phyloP scores from a whole-genome alignment of 176 grass and related monocot species.

The Tillandsia leiboldiana region DNA sequence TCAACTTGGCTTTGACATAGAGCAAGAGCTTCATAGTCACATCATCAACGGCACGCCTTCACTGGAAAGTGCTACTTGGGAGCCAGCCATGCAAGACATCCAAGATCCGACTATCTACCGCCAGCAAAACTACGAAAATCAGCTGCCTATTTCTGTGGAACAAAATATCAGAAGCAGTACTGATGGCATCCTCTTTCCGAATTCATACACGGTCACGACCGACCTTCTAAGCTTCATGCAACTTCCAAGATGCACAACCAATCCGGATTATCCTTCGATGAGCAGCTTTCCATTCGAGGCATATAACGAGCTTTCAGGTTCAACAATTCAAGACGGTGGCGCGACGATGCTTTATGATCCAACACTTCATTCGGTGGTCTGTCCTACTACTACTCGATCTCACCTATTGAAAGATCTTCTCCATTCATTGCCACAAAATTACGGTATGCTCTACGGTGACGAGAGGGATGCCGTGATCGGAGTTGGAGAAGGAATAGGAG shows the following conservation, averaged over 20 bases:
- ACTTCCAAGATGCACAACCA: constrained; percentile 34
- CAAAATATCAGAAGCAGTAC: constrained; percentile 26
- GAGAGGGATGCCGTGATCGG: constrained; percentile 54
- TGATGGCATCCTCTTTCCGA: constrained; percentile 28
- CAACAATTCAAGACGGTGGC: constrained; percentile 32
- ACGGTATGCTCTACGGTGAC: constrained; percentile 49
- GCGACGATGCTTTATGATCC: constrained; percentile 35
- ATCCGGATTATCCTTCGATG: constrained; percentile 14
- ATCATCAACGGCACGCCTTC: constrained; percentile 26
- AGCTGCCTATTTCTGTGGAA: constrained; percentile 27
- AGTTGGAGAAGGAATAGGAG: constrained; percentile 27
- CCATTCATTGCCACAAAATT: constrained; percentile 57
- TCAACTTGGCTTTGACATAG: constrained; percentile 30
- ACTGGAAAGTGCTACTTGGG: constrained; percentile 42
- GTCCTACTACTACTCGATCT: constrained; percentile 40
- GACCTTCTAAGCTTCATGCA: constrained; percentile 62
- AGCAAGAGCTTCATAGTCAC: constrained; percentile 43
- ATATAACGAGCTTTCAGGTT: constrained; percentile 32
- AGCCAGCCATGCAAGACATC: constrained; percentile 24
- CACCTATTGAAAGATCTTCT: constrained; percentile 60
- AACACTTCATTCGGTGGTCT: constrained; percentile 24
- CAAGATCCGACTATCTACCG: constrained; percentile 25
- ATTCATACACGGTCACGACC: constrained; percentile 29
- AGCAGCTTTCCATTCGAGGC: constrained; percentile 39
- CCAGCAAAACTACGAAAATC: constrained; percentile 26